Evolutionary conservation across 805 yeast genomes (phyloP).

Genomic region (Lachancea sp.): DNA sequence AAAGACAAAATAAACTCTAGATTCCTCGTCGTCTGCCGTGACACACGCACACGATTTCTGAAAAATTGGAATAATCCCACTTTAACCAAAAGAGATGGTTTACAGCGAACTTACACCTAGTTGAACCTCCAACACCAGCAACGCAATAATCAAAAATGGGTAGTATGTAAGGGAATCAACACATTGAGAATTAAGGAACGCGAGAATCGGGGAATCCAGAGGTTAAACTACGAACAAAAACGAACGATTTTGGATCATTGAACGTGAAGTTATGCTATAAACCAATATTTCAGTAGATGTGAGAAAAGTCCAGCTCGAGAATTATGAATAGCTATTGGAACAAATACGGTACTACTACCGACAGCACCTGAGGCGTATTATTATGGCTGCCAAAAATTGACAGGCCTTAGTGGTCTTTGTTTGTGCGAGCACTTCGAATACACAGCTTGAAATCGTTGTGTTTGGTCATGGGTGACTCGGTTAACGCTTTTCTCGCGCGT

Average conservation of each 20-base stretch:
- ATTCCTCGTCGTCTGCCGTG: not conserved
- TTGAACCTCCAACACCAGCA: conserved; percentile 31
- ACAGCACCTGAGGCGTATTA: too few relatives aligned
- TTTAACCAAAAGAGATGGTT: not conserved
- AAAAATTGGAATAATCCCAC: not conserved
- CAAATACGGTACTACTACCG: too few relatives aligned
- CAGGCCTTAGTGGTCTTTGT: too few relatives aligned
- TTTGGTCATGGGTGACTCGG: too few relatives aligned
- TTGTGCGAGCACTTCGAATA: too few relatives aligned
- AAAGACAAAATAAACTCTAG: not conserved
- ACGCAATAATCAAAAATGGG: conserved; percentile 43
- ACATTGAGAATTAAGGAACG: not conserved
- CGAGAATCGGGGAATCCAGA: not conserved
- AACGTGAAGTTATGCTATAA: not conserved
- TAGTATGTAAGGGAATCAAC: conserved; percentile 49
- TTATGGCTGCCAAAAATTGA: too few relatives aligned
- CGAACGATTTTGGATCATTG: not conserved
- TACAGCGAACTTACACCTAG: not conserved
- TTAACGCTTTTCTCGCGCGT: not conserved
- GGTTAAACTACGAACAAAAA: not conserved
- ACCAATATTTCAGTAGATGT: too few relatives aligned
- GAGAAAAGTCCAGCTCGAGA: too few relatives aligned
- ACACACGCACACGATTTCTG: not conserved
- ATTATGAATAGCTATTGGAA: too few relatives aligned
- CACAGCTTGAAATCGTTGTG: too few relatives aligned